These are phyloP conservation scores for Nakaseomyces delphensis DNA, from an alignment of 1,139 yeast species.

Conservation along the genomic window DNA sequence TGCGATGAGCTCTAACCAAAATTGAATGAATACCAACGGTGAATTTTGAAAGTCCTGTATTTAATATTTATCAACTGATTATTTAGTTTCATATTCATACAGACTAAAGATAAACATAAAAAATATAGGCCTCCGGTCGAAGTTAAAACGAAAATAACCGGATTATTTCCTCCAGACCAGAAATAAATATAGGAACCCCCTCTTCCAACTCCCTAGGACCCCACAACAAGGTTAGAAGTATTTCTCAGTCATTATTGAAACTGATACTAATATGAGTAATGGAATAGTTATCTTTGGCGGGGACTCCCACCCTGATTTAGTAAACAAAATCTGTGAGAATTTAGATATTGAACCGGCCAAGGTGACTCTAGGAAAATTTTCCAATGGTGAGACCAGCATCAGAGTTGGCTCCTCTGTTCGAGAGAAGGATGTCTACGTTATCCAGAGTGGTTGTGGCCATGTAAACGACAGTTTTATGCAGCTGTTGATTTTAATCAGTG, in stretches of 20 bases:
- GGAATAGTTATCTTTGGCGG: slow-evolving; percentile 59
- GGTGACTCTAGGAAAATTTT: slow-evolving; percentile 51
- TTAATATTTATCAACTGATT: no score
- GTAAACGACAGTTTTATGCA: slow-evolving; percentile 90
- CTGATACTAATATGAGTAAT: slow-evolving; percentile 45
- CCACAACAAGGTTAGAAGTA: no score
- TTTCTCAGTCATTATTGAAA: background rate
- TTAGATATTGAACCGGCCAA: slow-evolving; percentile 54
- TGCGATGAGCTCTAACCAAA: slow-evolving; percentile 5
- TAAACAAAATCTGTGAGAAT: slow-evolving; percentile 55
- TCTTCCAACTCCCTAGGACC: no score
- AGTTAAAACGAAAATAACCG: no score
- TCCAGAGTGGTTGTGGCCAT: slow-evolving; percentile 63
- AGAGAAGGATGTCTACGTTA: slow-evolving; percentile 85
- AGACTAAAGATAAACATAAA: no score
- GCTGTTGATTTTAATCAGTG: slow-evolving; percentile 77
- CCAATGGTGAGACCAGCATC: slow-evolving; percentile 87
- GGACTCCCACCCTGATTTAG: slow-evolving; percentile 54
- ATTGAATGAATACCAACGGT: no score
- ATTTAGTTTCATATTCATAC: no score
- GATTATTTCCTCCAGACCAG: no score
- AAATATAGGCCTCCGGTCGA: no score
- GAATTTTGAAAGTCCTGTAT: no score
- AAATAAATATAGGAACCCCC: no score
- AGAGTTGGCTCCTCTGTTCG: slow-evolving; percentile 77